These are phyloP conservation scores for Przewalskia tangutica DNA, from an alignment of 257 asterid genomes.

Conservation along the genomic window DNA sequence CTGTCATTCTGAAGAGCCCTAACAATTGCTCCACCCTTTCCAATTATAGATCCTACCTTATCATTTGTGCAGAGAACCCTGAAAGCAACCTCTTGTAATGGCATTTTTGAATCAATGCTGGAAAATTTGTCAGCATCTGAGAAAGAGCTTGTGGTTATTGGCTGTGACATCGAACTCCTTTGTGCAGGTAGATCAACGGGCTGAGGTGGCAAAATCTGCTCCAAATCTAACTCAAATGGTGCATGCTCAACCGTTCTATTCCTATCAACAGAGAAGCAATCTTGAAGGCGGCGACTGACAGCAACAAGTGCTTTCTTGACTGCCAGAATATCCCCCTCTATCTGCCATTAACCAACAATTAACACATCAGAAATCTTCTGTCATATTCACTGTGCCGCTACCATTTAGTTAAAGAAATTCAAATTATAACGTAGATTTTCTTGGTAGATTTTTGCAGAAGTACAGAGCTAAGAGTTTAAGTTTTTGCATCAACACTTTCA, in stretches of 20 bases:
- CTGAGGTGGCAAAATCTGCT: conserved; percentile 19
- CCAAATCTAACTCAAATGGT: conserved; percentile 14
- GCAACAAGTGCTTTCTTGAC: conserved; percentile 67
- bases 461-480: not conserved
- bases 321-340: conserved; percentile 45
- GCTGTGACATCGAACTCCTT: conserved; percentile 23
- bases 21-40: conserved; percentile 64
- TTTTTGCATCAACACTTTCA: not conserved
- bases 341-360: conserved; percentile 23
- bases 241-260: conserved; percentile 17
- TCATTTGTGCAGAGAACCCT: conserved; percentile 57
- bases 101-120: conserved; percentile 15
- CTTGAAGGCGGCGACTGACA: conserved; percentile 55
- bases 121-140: conserved; percentile 25
- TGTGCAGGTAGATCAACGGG: conserved; percentile 28
- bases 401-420: not conserved
- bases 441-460: too few relatives aligned
- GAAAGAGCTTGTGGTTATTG: conserved; percentile 25
- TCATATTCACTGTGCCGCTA: not conserved
- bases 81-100: conserved; percentile 40
- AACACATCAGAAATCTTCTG: not conserved
- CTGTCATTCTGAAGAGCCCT: conserved; percentile 41
- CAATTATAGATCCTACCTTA: conserved; percentile 54
- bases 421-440: not conserved
- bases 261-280: conserved; percentile 33